These are phyloP conservation scores for Helotiales sp. DNA, from an alignment of 2,329 filamentous ascomycete genomes.

Conservation along the genomic window DNA sequence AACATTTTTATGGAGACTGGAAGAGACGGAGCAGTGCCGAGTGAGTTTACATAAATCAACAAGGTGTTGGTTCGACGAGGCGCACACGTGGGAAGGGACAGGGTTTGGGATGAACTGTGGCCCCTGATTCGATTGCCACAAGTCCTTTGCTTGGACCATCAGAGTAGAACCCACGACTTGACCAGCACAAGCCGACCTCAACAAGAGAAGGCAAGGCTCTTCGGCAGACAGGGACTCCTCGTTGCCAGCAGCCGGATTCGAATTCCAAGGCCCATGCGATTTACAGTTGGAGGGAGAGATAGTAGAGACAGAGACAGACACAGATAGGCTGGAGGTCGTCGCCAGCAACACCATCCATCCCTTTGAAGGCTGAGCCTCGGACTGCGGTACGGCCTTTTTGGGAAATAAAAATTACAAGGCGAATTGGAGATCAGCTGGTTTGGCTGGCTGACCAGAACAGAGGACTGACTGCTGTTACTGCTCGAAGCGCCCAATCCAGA, in stretches of 20 bases:
- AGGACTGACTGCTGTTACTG: not conserved
- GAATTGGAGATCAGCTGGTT: not conserved
- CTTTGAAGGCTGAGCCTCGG: conserved; percentile 2
- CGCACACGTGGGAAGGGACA: conserved; percentile 7
- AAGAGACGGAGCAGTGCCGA: not conserved
- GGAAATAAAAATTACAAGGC: conserved; percentile 5
- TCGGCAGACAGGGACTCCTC: not conserved
- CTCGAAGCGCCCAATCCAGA: not conserved
- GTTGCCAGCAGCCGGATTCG: not conserved
- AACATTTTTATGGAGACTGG: not conserved
- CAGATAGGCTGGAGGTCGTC: not conserved
- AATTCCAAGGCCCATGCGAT: not conserved
- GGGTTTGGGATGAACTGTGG: conserved; percentile 8
- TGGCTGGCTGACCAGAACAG: not conserved
- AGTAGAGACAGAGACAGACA: not conserved
- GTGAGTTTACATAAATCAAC: not conserved
- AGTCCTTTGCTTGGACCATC: conserved; percentile 1
- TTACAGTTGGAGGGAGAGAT: not conserved
- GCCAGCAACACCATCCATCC: not conserved
- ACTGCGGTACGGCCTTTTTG: conserved; percentile 3
- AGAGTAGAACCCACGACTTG: not conserved
- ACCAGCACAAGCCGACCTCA: not conserved
- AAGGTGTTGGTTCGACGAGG: not conserved
- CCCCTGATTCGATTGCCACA: conserved; percentile 8
- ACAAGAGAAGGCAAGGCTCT: not conserved